Conservation (phyloP, 2,329 filamentous ascomycete genomes). For the Pseudogymnoascus sp. region DNA sequence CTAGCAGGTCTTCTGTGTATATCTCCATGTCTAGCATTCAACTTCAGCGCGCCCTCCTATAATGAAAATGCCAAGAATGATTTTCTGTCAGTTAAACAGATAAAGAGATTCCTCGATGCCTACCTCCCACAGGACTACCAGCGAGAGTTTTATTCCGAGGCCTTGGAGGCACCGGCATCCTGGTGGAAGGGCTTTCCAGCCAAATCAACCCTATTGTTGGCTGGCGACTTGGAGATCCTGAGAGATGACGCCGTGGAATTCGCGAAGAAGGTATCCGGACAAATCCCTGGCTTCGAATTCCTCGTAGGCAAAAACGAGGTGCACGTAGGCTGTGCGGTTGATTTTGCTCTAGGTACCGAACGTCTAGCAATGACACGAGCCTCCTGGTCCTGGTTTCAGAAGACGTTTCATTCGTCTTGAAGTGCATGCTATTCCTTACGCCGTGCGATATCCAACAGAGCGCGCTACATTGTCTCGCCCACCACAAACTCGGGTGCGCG, state of each 20-base stretch:
- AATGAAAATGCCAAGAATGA: not conserved
- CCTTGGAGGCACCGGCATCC: not conserved
- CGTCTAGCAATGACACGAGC: not conserved
- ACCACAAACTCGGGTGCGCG: not conserved
- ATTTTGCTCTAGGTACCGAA: not conserved
- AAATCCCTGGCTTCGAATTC: not conserved
- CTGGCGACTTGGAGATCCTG: not conserved
- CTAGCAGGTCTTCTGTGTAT: not conserved
- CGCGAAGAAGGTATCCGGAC: not conserved
- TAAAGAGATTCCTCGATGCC: not conserved
- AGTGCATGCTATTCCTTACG: not conserved
- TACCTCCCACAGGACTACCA: not conserved
- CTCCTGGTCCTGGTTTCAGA: not conserved
- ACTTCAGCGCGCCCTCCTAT: not conserved
- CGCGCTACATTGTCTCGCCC: not conserved
- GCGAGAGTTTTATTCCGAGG: not conserved
- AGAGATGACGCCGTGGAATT: not conserved
- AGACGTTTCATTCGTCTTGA: not conserved
- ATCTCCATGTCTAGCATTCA: not conserved
- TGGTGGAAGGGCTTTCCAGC: not conserved
- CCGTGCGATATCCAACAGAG: not conserved
- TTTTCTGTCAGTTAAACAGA: not conserved
- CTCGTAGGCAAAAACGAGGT: not conserved
- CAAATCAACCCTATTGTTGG: not conserved
- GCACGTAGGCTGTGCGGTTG: not conserved